A percentile compares a stretch with the other conserved stretches of the same genome.
Conservation (phyloP, 306 rosid species). For the Mimosa bimucronata region DNA sequence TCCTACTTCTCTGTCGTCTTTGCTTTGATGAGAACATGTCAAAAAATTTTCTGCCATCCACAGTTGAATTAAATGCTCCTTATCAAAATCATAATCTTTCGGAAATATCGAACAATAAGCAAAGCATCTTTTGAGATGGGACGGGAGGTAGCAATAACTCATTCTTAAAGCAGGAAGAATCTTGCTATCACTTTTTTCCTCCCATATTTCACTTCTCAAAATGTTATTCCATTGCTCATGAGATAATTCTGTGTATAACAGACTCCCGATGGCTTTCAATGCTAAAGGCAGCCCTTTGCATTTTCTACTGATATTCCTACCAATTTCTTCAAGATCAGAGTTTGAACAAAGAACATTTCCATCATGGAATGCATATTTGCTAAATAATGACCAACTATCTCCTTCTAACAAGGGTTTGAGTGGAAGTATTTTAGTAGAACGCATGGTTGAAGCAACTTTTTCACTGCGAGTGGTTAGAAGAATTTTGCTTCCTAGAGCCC, state of each 20-base stretch:
- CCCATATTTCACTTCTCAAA: conserved; percentile 35
- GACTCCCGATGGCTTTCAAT: conserved; percentile 39
- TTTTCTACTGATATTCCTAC: conserved; percentile 25
- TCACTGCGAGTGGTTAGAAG: conserved; percentile 38
- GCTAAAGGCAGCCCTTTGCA: conserved; percentile 46
- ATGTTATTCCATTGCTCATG: conserved; percentile 28
- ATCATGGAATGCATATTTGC: conserved; percentile 12
- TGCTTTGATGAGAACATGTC: not conserved
- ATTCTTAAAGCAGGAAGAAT: conserved; percentile 36
- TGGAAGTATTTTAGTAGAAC: not conserved
- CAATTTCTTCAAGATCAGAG: not conserved
- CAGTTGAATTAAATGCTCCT: conserved; percentile 15
- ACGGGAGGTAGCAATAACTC: conserved; percentile 36
- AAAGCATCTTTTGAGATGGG: conserved; percentile 42
- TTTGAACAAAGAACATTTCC: not conserved
- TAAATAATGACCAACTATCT: conserved; percentile 36
- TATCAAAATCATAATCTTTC: conserved; percentile 23
- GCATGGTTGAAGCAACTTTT: conserved; percentile 28
- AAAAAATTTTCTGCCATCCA: conserved; percentile 53
- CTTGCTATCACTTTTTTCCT: not conserved
- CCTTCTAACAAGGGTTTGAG: conserved; percentile 1
- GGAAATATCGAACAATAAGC: conserved; percentile 47
- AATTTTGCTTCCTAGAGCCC: conserved; percentile 32
- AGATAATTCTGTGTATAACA: conserved; percentile 20
- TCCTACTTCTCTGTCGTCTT: conserved; percentile 31